A percentile compares a stretch with the other conserved stretches of the same genome.
These are phyloP conservation scores for Nymphaea colorata DNA, from an alignment of 164 flowering plant species.

Conservation along the genomic window DNA sequence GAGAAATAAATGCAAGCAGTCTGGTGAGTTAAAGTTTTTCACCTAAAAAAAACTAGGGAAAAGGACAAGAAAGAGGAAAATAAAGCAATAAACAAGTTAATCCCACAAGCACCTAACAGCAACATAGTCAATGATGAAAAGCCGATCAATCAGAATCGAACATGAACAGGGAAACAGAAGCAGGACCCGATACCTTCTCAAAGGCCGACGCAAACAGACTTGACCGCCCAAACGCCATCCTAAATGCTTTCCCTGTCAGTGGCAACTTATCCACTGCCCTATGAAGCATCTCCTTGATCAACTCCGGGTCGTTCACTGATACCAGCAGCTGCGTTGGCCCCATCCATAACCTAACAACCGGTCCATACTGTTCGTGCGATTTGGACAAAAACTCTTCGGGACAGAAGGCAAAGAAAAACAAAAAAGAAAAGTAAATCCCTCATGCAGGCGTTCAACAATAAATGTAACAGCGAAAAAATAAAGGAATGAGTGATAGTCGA, in stretches of 20 bases:
- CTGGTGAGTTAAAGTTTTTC: no score
- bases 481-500: no score
- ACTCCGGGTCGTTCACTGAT: constrained; percentile 38
- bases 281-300: constrained; percentile 42
- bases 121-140: no score
- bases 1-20: no score
- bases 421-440: not conserved
- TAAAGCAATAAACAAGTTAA: no score
- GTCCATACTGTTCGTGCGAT: constrained; percentile 48
- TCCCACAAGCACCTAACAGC: no score
- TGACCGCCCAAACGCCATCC: constrained; percentile 47
- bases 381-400: constrained; percentile 28
- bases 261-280: constrained; percentile 64
- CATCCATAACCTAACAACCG: constrained; percentile 52
- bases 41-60: no score
- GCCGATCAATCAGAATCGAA: no score
- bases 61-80: no score
- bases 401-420: not conserved
- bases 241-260: constrained; percentile 38
- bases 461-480: not conserved
- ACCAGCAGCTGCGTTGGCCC: constrained; percentile 56
- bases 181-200: constrained; percentile 23
- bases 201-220: constrained; percentile 47
- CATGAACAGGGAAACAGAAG: not conserved
- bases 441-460: not conserved